These are phyloP conservation scores for Fonsecaea erecta DNA, from an alignment of 2,329 filamentous ascomycete genomes.

Conservation along the genomic window DNA sequence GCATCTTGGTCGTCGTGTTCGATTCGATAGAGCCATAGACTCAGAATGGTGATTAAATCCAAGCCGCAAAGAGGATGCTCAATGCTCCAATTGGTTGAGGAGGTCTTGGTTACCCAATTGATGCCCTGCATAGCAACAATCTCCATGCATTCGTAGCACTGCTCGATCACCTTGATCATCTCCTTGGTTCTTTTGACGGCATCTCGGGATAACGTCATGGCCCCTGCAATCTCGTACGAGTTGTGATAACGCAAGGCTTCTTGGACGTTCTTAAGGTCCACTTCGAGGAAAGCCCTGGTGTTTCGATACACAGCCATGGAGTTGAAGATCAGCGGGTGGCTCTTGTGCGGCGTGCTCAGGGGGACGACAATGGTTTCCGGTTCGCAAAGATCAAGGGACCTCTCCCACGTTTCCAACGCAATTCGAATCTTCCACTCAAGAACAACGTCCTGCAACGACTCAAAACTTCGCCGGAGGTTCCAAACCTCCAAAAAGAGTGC, in stretches of 20 bases:
- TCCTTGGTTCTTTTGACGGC: constrained; percentile 93
- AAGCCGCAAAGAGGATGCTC: constrained; percentile 96
- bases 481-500: constrained; percentile 97
- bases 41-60: constrained; percentile 97
- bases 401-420: constrained; percentile 98
- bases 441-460: constrained; percentile 94
- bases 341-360: constrained; percentile 91
- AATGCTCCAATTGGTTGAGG: constrained; percentile 97
- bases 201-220: constrained; percentile 93
- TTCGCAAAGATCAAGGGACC: constrained; percentile 90
- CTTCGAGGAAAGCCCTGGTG: constrained; percentile 86
- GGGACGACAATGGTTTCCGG: constrained; percentile 86
- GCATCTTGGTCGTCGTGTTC: constrained; percentile 97
- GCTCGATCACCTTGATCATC: constrained; percentile 98
- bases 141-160: constrained; percentile 97
- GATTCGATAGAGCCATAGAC: constrained; percentile 96
- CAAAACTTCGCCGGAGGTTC: constrained; percentile 98
- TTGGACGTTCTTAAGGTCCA: constrained; percentile 93
- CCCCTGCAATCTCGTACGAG: constrained; percentile 92
- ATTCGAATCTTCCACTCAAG: constrained; percentile 97
- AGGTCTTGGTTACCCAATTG: constrained; percentile 96
- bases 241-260: constrained; percentile 97
- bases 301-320: constrained; percentile 97
- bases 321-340: constrained; percentile 96
- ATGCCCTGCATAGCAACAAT: constrained; percentile 93